Base-by-base conservation (phyloP, 2,329 filamentous ascomycete genomes). In the Fusarium fujikuroi region DNA sequence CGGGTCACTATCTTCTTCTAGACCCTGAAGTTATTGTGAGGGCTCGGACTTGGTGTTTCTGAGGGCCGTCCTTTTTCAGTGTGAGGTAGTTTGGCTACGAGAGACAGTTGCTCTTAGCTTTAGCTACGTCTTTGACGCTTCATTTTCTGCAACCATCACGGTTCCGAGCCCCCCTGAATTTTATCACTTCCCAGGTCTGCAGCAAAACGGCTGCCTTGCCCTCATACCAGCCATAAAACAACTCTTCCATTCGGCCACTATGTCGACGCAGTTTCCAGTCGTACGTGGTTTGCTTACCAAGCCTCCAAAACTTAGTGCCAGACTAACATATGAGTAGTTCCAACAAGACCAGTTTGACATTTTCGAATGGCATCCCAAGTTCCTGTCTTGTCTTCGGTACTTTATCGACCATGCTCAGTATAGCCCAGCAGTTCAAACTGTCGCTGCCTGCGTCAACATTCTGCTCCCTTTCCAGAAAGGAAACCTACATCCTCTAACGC, bases 371-470 rank as follows among this genome's bases (percentile, higher is more conserved):
- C 93, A 97, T 81, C 93, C 94, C 15, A 92, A 93, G 67, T 97
- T 97, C 81, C 92, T 96, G 82, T 95, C 91, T 74, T 99, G 96
- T 83, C 91, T 95, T 75, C 90, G 90, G 64, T 98, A 95, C 84
- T 99, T 98, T 80, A 86, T 98, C 78, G 94, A 98, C 78, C 91
- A 95, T 79, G 94, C 95, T 11, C 95, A 98, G 81, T 92, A 97
- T 81, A 92, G 91, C 72, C 89, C 87, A 23, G 89, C 92, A 15
- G 94, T 97, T 19, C 95, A 98, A 83, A 94, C 95, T 14, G 89
- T 98, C 53, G 95, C 95, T 25, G 92, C 95, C 11, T 95, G 96
- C 81, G 86, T 98, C 84, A 98, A 98, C 82, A 98, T 98, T 80
- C 90, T 90, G 70, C 88, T 98, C 1, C 96, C 96, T 5, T 97